Conservation (phyloP, 108 stramenopile species). For the Stephanodiscus minutulus region DNA sequence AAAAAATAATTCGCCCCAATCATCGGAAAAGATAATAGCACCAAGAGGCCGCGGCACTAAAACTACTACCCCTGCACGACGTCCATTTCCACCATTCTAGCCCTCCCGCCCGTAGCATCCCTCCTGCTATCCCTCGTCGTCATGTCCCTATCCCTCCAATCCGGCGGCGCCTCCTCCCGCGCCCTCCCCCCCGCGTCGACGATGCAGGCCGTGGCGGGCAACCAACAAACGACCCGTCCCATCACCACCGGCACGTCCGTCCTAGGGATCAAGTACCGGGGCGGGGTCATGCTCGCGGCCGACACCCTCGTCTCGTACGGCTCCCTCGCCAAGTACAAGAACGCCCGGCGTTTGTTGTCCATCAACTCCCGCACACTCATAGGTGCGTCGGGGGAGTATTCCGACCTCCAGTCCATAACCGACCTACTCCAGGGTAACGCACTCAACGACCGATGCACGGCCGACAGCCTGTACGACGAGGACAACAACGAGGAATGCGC, state of each 20-base stretch:
- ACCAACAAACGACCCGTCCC: slow-evolving; percentile 81
- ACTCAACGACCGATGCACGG: slow-evolving; percentile 65
- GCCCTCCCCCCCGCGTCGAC: slow-evolving; percentile 34
- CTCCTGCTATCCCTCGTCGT: not conserved
- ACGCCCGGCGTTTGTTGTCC: slow-evolving; percentile 76
- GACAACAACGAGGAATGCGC: slow-evolving; percentile 58
- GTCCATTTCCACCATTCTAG: slow-evolving; percentile 34
- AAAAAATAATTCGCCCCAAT: not conserved
- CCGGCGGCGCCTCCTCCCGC: slow-evolving; percentile 41
- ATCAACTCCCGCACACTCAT: slow-evolving; percentile 82
- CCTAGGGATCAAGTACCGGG: slow-evolving; percentile 90
- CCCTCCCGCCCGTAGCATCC: not conserved
- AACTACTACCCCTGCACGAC: too few species aligned
- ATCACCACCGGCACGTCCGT: slow-evolving; percentile 98
- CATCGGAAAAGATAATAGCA: not conserved
- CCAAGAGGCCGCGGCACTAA: too few species aligned
- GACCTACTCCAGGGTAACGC: slow-evolving; percentile 79
- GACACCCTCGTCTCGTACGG: slow-evolving; percentile 97
- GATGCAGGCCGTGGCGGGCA: not conserved
- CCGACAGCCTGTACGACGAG: slow-evolving; percentile 70
- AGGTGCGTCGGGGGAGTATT: slow-evolving; percentile 94
- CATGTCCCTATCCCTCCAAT: slow-evolving; percentile 53
- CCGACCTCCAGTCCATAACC: slow-evolving; percentile 91
- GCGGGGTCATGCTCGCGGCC: slow-evolving; percentile 96
- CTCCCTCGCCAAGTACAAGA: slow-evolving; percentile 93